Evolutionary conservation across 257 asterid species (phyloP), one percentile per base, ranked within the genome.

Genomic region (Thymus mandschuricus): DNA sequence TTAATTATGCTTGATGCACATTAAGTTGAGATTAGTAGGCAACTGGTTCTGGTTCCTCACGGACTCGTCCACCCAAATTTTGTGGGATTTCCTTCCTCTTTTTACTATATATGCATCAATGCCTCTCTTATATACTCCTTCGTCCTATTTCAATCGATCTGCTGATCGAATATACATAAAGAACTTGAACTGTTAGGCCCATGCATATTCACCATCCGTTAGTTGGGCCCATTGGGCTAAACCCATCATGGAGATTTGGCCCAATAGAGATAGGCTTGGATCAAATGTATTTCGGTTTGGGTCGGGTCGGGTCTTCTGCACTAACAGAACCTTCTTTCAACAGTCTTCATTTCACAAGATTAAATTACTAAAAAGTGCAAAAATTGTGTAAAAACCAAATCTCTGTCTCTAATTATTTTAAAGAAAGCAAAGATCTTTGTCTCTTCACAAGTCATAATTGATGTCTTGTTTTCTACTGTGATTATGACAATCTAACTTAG

Each of bases 21-120:
- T 63, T 68, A 74, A 68, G 69, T 74, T 45, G 79, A 69, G 79
- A 70, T 82, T 70, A 70, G 64, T 65, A 64, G 81, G 74, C 82
- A 59, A 38, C 41, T 38, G 41, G 71, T 76, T 80, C 76, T 5
- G 58, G 55, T 78, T 71, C 15, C 46, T 12, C 28, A 11, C 38
- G 44, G 68, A 76, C 68, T 72, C 75, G 74, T 69, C 38, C 33
- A 73, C 69, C 21, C 35, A 70, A 55, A 51, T 69, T 57, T 66
- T 43, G 31, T 44, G 13, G 66, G 43, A 40, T 60, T 31, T 0
- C 43, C 4, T 50, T 51, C 0, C 34, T 21, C 48, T 50, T 35
- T 61, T 35, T 11, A 4, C 57, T 63, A 5, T 62, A 38, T 38
- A 21, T 21, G 21, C 21, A 21, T 21, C 21, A 21, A 21, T 21